phyloP scores from a whole-genome alignment of 2,329 filamentous ascomycete genomes.

The Fusarium coffeatum region DNA sequence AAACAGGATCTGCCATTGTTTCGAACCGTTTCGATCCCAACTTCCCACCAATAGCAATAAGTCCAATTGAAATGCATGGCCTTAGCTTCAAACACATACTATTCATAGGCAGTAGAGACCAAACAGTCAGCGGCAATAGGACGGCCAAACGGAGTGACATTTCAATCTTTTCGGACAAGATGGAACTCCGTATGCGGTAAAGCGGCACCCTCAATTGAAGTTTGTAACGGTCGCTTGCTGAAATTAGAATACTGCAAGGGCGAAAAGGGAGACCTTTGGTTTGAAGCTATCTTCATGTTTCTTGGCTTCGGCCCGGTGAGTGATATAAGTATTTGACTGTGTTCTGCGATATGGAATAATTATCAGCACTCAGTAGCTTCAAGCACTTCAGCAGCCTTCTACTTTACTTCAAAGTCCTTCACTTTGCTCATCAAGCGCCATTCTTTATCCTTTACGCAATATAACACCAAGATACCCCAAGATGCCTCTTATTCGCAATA shows the following conservation, averaged over 20 bases:
- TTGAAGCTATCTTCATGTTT: slow-evolving; percentile 2
- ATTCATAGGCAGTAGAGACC: slow-evolving; percentile 16
- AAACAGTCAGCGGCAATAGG: slow-evolving; percentile 1
- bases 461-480: neutral
- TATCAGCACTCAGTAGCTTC: neutral
- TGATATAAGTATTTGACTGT: neutral
- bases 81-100: neutral
- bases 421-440: too few relatives aligned
- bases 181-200: neutral
- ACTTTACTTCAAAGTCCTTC: neutral
- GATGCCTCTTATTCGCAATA: slow-evolving; percentile 3
- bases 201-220: neutral
- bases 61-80: neutral
- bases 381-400: neutral
- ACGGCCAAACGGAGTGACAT: neutral
- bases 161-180: neutral
- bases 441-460: neutral
- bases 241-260: neutral
- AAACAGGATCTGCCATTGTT: neutral
- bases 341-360: neutral
- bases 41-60: neutral
- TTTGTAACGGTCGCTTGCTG: neutral
- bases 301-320: slow-evolving; percentile 6
- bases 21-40: neutral
- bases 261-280: neutral